A percentile compares a stretch with the other conserved stretches of the same genome.
These are phyloP conservation scores for Wakefieldia striispora DNA, from an alignment of 768 basidiomycete genomes.

Conservation along the genomic window DNA sequence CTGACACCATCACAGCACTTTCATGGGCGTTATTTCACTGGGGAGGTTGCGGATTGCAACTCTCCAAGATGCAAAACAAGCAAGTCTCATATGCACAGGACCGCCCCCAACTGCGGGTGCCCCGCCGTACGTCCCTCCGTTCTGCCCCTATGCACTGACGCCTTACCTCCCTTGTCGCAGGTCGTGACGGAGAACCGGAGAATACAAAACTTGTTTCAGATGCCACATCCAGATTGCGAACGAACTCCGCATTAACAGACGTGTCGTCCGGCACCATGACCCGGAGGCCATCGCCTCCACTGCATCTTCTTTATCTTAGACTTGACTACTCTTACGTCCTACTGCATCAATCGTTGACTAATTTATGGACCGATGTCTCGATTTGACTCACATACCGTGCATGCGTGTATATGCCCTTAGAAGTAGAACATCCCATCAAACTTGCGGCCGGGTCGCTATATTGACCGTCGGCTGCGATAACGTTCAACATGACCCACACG, in stretches of 20 bases:
- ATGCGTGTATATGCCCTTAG: conserved; percentile 8
- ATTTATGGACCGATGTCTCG: conserved; percentile 14
- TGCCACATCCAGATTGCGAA: conserved; percentile 33
- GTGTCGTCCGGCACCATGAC: conserved; percentile 1
- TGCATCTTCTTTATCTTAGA: conserved; percentile 14
- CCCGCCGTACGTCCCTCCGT: conserved; percentile 18
- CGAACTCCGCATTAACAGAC: conserved; percentile 13
- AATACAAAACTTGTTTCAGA: conserved; percentile 37
- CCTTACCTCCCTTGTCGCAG: conserved; percentile 13
- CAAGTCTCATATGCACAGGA: conserved; percentile 33
- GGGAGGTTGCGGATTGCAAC: conserved; percentile 31
- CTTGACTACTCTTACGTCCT: conserved; percentile 5
- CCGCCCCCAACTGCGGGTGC: conserved; percentile 35
- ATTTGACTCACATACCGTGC: conserved; percentile 13
- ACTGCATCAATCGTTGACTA: conserved; percentile 11
- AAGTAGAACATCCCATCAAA: conserved; percentile 7
- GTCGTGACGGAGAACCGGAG: conserved; percentile 35
- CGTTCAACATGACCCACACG: background rate
- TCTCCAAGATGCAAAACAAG: conserved; percentile 34
- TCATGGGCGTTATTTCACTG: conserved; percentile 38
- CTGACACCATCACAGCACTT: conserved; percentile 27
- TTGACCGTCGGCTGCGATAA: conserved; percentile 23
- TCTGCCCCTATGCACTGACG: conserved; percentile 10
- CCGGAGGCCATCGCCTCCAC: background rate
- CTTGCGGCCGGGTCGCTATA: conserved; percentile 17